Evolutionary conservation across 257 asterid species (phyloP), one percentile per base, ranked within the genome.

Genomic region (Jaltomata sinuosa): DNA sequence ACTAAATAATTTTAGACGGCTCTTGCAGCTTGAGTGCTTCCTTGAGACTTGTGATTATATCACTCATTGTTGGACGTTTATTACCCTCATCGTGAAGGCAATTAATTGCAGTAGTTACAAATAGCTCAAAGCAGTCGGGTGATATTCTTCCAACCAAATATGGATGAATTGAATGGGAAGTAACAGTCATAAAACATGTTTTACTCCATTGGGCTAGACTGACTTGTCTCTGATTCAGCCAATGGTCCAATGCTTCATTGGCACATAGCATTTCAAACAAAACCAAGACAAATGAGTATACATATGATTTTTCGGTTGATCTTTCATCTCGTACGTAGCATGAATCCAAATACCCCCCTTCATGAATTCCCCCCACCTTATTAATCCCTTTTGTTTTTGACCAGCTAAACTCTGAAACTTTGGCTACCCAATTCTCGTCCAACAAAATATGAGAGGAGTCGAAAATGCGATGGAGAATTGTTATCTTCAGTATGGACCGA

Each of bases 141-240:
- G 95, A 85, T 80, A 86, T 61, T 85, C 81, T 86, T 50, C 91
- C 92, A 9, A 38, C 83, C n/a, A 92, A 88, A 88, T 81, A 89
- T 49, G 93, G 92, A 83, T 94, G 94, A 31, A 91, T 87, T 40
- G 83, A 83, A 67, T 89, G 88, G 52, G 91, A 79, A 83, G 79
- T 85, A 86, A 82, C 85, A 52, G 18, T 85, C 88, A 86, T 89
- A 86, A 89, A 83, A 89, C 84, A 55, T 76, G 93, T 90, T 89
- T 90, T 89, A 84, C 92, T 91, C 94, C 93, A 91, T 74, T 86
- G 88, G 59, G 93, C 97, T 78, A 92, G 87, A 80, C 83, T 90
- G 61, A 89, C 92, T 80, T 91, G 92, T 84, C 91, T 92, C 89
- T 85, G 92, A 18, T 90, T 91, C 21, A 87, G 68, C 97, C 95